phyloP scores from a whole-genome alignment of 2,329 filamentous ascomycete genomes.

The Tolypocladium amazonense region DNA sequence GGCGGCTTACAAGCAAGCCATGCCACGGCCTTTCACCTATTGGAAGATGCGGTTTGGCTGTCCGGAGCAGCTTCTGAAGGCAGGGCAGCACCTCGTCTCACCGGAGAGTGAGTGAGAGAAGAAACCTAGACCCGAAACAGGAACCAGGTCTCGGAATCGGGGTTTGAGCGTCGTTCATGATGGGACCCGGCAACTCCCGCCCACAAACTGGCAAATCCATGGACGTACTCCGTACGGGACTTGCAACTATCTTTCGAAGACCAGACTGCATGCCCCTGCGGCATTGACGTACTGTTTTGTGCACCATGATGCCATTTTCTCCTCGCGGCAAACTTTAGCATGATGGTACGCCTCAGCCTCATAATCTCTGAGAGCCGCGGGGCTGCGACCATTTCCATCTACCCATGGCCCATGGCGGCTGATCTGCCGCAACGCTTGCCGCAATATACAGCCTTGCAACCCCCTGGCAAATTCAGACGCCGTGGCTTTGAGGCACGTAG shows the following conservation, averaged over 20 bases:
- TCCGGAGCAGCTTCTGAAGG: constrained; percentile 1
- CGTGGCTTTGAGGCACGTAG: neutral
- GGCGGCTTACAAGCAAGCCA: neutral
- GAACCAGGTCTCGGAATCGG: neutral
- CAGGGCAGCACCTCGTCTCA: constrained; percentile 3
- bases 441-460: neutral
- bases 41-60: constrained; percentile 1
- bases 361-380: neutral
- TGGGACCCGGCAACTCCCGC: neutral
- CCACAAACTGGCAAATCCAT: neutral
- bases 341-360: neutral
- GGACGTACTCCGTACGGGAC: neutral
- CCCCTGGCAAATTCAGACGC: neutral
- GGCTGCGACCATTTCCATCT: neutral
- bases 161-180: neutral
- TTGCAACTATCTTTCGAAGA: neutral
- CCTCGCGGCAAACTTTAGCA: neutral
- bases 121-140: constrained; percentile 6
- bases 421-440: neutral
- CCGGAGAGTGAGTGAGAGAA: constrained; percentile 6
- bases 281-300: neutral
- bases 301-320: neutral
- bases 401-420: neutral
- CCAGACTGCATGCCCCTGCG: neutral
- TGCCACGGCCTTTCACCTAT: neutral